phyloP scores from a whole-genome alignment of 2,329 filamentous ascomycete genomes.

The Neonectria coccinea region DNA sequence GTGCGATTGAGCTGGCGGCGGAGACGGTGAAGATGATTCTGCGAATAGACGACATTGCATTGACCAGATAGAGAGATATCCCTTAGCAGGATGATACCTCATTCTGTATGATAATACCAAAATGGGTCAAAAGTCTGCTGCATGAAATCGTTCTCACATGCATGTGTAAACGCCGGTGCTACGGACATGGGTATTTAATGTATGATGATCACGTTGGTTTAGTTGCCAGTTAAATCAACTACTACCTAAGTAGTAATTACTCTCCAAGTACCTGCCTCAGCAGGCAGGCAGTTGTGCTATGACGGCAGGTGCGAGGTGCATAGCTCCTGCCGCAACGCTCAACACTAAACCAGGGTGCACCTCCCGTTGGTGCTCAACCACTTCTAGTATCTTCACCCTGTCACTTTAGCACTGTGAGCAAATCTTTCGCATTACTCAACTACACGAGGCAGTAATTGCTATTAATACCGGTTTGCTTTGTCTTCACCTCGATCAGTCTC shows the following conservation, averaged over 20 bases:
- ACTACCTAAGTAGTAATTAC: too few species aligned
- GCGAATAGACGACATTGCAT: conserved; percentile 74
- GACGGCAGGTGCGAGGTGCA: not conserved
- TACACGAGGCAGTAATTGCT: not conserved
- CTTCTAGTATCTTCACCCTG: not conserved
- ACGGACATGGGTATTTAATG: not conserved
- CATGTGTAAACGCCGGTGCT: not conserved
- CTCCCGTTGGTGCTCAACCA: not conserved
- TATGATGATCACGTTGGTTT: conserved; percentile 9
- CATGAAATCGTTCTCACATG: conserved; percentile 26
- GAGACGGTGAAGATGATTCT: conserved; percentile 98
- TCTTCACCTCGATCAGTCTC: not conserved
- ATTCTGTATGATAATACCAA: conserved; percentile 55
- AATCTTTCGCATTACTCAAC: too few species aligned
- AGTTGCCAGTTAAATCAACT: not conserved
- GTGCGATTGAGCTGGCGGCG: conserved; percentile 94
- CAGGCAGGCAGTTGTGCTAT: conserved; percentile 1
- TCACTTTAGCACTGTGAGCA: not conserved
- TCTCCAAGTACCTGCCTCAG: too few species aligned
- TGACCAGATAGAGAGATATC: conserved; percentile 65
- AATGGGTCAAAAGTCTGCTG: conserved; percentile 44
- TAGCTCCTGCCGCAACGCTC: not conserved
- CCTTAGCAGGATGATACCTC: conserved; percentile 43
- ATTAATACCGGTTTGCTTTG: not conserved
- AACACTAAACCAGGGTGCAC: not conserved